These are phyloP conservation scores for Polyporus arcularius DNA, from an alignment of 768 basidiomycete genomes.

Conservation along the genomic window DNA sequence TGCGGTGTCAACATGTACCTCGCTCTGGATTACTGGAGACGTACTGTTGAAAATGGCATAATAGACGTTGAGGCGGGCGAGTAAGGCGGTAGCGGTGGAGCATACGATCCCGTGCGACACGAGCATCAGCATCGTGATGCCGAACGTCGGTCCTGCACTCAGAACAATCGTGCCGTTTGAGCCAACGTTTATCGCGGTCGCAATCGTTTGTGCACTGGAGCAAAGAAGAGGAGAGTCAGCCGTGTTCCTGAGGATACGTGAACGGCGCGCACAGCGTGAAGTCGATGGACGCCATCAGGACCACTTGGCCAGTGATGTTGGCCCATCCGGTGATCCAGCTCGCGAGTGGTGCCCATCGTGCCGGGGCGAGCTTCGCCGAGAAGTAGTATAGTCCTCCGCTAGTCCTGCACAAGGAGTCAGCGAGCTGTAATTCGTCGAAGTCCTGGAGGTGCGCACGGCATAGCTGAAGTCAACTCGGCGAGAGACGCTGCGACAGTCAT, in stretches of 20 bases:
- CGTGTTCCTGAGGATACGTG: too few species aligned
- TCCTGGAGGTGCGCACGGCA: conserved; percentile 57
- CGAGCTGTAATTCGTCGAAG: background rate
- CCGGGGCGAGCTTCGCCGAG: conserved; percentile 71
- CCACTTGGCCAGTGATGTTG: conserved; percentile 70
- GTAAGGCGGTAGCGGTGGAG: conserved; percentile 63
- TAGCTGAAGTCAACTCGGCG: conserved; percentile 71
- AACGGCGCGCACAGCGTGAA: conserved; percentile 53
- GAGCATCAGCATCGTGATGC: conserved; percentile 64
- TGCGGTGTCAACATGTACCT: background rate
- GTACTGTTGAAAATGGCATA: conserved; percentile 67
- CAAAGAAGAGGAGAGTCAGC: too few species aligned
- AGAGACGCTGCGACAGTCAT: conserved; percentile 68
- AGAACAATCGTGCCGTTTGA: conserved; percentile 54
- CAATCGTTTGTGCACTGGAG: conserved; percentile 71
- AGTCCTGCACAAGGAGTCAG: conserved; percentile 44
- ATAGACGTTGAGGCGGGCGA: conserved; percentile 69
- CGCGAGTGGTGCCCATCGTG: conserved; percentile 58
- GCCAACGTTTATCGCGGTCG: conserved; percentile 64
- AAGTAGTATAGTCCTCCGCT: conserved; percentile 82
- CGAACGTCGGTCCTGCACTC: conserved; percentile 62
- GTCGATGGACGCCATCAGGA: conserved; percentile 74
- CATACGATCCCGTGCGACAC: conserved; percentile 68
- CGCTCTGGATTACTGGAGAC: conserved; percentile 16
- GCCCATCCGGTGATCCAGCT: conserved; percentile 76